Percentiles rank a stretch among this genome's conserved stretches.
phyloP scores from a whole-genome alignment of 495 filamentous ascomycete genomes.

The Lophiostoma macrostomum region DNA sequence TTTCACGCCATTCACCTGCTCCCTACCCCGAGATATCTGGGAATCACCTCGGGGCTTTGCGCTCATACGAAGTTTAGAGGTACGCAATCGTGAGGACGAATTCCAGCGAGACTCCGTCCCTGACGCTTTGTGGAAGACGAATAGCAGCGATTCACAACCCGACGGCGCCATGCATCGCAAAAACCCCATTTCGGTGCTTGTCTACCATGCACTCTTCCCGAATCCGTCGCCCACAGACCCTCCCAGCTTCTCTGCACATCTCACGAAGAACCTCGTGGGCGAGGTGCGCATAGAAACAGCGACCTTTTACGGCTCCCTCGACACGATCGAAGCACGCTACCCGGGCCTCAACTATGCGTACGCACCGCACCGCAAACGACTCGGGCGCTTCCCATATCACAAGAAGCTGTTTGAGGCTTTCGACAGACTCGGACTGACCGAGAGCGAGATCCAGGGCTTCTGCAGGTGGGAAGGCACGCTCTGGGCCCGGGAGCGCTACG shows the following conservation, averaged over 20 bases:
- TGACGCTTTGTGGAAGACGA: too few species aligned
- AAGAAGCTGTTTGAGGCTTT: conserved; percentile 78
- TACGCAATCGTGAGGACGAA: too few species aligned
- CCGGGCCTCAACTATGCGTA: conserved; percentile 86
- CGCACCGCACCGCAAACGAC: conserved; percentile 75
- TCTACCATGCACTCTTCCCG: conserved; percentile 59
- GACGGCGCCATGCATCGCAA: conserved; percentile 55
- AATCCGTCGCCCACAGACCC: conserved; percentile 55
- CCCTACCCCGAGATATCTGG: too few species aligned
- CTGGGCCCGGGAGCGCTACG: conserved; percentile 81
- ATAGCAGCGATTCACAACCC: not conserved
- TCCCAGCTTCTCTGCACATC: conserved; percentile 55
- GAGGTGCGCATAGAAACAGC: conserved; percentile 85
- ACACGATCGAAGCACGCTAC: conserved; percentile 84
- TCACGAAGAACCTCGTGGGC: conserved; percentile 69
- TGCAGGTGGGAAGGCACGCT: conserved; percentile 95
- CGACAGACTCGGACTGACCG: conserved; percentile 71
- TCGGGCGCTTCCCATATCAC: conserved; percentile 79
- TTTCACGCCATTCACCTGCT: too few species aligned
- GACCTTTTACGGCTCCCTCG: conserved; percentile 79
- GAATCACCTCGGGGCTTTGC: too few species aligned
- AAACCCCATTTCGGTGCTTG: conserved; percentile 52
- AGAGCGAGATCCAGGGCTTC: conserved; percentile 68
- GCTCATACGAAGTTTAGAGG: too few species aligned
- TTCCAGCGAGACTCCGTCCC: too few species aligned